phyloP scores from a whole-genome alignment of 2,329 filamentous ascomycete genomes.

The Neofusicoccum sp. region DNA sequence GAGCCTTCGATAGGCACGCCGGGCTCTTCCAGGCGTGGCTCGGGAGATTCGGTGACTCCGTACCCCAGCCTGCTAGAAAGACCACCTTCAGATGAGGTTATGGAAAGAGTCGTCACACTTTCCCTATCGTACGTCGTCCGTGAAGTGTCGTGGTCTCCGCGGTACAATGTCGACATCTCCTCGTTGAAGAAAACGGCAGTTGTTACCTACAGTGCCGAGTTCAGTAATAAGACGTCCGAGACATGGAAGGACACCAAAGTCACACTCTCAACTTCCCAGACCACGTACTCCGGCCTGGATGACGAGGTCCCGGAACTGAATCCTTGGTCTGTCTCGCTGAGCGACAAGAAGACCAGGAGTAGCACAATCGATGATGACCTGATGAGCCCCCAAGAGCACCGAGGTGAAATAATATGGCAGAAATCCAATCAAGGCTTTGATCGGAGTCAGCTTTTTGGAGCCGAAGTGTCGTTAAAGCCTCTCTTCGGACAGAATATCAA shows the following conservation, averaged over 20 bases:
- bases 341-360: slow-evolving; percentile 25
- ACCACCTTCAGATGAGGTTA: neutral
- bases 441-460: no score
- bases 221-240: slow-evolving; percentile 63
- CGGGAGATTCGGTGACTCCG: slow-evolving; percentile 27
- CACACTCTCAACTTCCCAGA: slow-evolving; percentile 62
- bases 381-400: slow-evolving; percentile 25
- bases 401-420: neutral
- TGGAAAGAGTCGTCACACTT: slow-evolving; percentile 31
- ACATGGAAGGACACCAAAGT: slow-evolving; percentile 62
- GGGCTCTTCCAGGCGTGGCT: slow-evolving; percentile 26
- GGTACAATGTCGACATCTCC: slow-evolving; percentile 57
- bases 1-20: slow-evolving; percentile 35
- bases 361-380: slow-evolving; percentile 18
- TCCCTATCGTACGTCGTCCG: slow-evolving; percentile 60
- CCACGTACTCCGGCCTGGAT: slow-evolving; percentile 55
- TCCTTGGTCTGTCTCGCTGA: slow-evolving; percentile 58
- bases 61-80: neutral
- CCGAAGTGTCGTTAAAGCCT: no score
- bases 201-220: slow-evolving; percentile 61
- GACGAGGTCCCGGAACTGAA: slow-evolving; percentile 55
- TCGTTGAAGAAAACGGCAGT: slow-evolving; percentile 49
- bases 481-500: no score
- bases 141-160: slow-evolving; percentile 52
- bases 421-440: neutral